phyloP scores from a whole-genome alignment of 2,329 filamentous ascomycete genomes.

The Remersonia thermophila region DNA sequence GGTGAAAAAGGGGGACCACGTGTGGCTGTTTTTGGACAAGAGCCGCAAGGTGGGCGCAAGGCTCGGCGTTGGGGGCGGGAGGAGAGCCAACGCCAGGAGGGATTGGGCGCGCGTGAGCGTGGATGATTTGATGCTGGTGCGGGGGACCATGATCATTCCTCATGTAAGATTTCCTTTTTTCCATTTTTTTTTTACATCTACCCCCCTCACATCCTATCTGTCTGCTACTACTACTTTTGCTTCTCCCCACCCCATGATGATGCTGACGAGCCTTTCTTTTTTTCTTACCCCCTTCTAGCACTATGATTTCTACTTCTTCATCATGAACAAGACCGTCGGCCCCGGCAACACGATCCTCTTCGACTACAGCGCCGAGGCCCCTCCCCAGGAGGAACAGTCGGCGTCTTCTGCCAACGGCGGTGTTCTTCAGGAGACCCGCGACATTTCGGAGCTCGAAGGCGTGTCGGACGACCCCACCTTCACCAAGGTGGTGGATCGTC shows the following conservation, averaged over 20 bases:
- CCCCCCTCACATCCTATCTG: too few relatives aligned
- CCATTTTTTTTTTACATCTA: background rate
- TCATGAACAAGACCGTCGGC: slow-evolving; percentile 72
- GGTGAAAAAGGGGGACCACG: slow-evolving; percentile 83
- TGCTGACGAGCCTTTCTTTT: background rate
- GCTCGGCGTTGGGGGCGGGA: slow-evolving; percentile 56
- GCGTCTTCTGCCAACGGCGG: slow-evolving; percentile 17
- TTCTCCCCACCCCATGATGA: too few relatives aligned
- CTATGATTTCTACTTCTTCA: slow-evolving; percentile 94
- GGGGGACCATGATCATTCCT: slow-evolving; percentile 82
- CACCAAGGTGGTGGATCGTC: slow-evolving; percentile 88
- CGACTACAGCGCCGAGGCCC: slow-evolving; percentile 49
- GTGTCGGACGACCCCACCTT: slow-evolving; percentile 61
- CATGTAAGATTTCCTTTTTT: slow-evolving; percentile 52
- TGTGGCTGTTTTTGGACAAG: slow-evolving; percentile 88
- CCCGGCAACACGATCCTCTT: slow-evolving; percentile 66
- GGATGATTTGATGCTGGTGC: slow-evolving; percentile 87
- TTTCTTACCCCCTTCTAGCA: too few relatives aligned
- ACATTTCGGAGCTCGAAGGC: slow-evolving; percentile 56
- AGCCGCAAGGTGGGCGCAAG: slow-evolving; percentile 84
- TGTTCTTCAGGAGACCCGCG: slow-evolving; percentile 27
- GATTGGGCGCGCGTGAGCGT: slow-evolving; percentile 92
- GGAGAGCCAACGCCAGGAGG: slow-evolving; percentile 52
- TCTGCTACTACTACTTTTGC: too few relatives aligned
- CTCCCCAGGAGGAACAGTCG: slow-evolving; percentile 3